These are phyloP conservation scores for Colletotrichum abscissum DNA, from an alignment of 2,329 filamentous ascomycete genomes.

Conservation along the genomic window DNA sequence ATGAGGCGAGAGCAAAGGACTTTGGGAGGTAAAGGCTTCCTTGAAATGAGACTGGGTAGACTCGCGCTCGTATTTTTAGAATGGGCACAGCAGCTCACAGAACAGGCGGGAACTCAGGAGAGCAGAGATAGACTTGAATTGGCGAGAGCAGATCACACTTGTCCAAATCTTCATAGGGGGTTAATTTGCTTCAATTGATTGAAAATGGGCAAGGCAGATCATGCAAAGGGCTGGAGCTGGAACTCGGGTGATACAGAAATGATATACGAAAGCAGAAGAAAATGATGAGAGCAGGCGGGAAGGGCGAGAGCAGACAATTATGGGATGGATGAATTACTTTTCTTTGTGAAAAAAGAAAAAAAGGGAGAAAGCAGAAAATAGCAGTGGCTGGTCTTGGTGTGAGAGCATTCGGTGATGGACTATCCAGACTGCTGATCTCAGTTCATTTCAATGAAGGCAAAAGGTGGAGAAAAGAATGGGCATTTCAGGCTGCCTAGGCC, in stretches of 20 bases:
- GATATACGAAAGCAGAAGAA: neutral
- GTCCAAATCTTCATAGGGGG: neutral
- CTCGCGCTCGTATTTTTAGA: no score
- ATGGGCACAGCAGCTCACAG: neutral
- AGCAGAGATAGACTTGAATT: neutral
- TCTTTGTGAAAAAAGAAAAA: neutral
- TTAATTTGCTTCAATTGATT: neutral
- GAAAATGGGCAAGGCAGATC: neutral
- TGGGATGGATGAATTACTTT: neutral
- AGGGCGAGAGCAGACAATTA: neutral
- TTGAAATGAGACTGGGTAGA: neutral
- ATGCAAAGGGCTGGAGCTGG: neutral
- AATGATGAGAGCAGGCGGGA: neutral
- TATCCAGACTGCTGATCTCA: no score
- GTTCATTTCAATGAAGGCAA: no score
- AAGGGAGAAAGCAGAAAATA: neutral
- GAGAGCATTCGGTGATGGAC: no score
- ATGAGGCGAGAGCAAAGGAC: neutral
- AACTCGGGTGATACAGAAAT: rapidly evolving
- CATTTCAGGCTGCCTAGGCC: no score
- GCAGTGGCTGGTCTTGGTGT: neutral
- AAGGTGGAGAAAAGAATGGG: no score
- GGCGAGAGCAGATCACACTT: no score
- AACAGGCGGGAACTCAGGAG: neutral
- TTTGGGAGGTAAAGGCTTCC: no score